Evolutionary conservation across 768 basidiomycete genomes (phyloP).

Genomic region (Dendrothele bispora): DNA sequence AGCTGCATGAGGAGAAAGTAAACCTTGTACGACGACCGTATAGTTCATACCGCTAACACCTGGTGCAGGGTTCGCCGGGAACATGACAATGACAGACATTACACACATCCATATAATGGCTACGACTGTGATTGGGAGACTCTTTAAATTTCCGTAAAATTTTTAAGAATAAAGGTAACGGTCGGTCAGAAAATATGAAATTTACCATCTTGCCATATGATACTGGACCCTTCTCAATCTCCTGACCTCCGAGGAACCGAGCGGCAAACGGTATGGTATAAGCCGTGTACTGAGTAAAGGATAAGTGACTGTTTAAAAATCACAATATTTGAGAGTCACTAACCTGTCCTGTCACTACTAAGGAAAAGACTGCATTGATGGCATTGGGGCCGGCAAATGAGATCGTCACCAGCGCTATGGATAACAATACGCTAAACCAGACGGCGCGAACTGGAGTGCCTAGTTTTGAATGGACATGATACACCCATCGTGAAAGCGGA

Average conservation of each 20-base stretch:
- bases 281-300: conserved; percentile 29
- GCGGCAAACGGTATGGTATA: conserved; percentile 38
- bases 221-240: conserved; percentile 38
- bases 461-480: conserved; percentile 37
- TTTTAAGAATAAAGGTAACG: too few species aligned
- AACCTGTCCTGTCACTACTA: conserved; percentile 23
- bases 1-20: too few species aligned
- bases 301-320: too few species aligned
- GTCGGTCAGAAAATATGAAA: too few species aligned
- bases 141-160: too few species aligned
- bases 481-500: conserved; percentile 43
- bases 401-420: conserved; percentile 39
- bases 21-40: conserved; percentile 68
- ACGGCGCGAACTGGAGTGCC: conserved; percentile 48
- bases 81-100: conserved; percentile 61
- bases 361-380: conserved; percentile 39
- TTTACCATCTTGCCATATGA: too few species aligned
- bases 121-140: conserved; percentile 50
- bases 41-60: conserved; percentile 67
- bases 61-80: conserved; percentile 59
- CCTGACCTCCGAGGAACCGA: conserved; percentile 28
- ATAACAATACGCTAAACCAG: conserved; percentile 33
- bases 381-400: conserved; percentile 43
- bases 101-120: conserved; percentile 67
- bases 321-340: too few species aligned